A percentile compares a stretch with the other conserved stretches of the same genome.
Evolutionary conservation across 208 protist genomes (phyloP).

Genomic region (Trypanosoma lewisi): DNA sequence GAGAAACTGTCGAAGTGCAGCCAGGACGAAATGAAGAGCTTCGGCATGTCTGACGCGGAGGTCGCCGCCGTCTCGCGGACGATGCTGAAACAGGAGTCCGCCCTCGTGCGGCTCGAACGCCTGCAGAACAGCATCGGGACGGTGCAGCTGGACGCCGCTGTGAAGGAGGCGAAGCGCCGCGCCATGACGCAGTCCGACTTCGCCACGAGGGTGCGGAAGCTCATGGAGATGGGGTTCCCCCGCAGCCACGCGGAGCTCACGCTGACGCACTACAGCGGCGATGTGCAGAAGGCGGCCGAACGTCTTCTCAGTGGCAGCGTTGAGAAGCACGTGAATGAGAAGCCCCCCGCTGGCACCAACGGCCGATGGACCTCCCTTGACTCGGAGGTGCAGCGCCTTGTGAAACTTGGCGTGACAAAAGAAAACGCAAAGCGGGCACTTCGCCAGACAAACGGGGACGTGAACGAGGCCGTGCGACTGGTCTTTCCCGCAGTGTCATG

Average conservation of each 20-base stretch:
- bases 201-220: conserved; percentile 43
- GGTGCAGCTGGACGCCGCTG: conserved; percentile 25
- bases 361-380: conserved; percentile 65
- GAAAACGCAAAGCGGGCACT: conserved; percentile 69
- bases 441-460: conserved; percentile 54
- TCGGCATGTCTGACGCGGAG: conserved; percentile 67
- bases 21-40: conserved; percentile 47
- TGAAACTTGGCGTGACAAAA: conserved; percentile 68
- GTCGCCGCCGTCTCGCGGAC: conserved; percentile 54
- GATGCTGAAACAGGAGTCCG: conserved; percentile 47
- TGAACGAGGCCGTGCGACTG: conserved; percentile 49
- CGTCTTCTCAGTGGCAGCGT: conserved; percentile 64
- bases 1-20: conserved; percentile 49
- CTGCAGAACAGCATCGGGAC: conserved; percentile 58
- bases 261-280: conserved; percentile 80
- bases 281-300: conserved; percentile 61
- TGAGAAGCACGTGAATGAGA: conserved; percentile 33
- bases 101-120: conserved; percentile 49
- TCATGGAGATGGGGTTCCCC: conserved; percentile 61
- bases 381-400: conserved; percentile 65
- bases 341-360: conserved; percentile 29
- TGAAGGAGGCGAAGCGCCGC: conserved; percentile 34
- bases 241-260: conserved; percentile 39
- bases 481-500: conserved; percentile 38
- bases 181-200: conserved; percentile 49